Base-by-base conservation (phyloP, 202 grass and related monocot species). In the Cymbopogon flexuosus region DNA sequence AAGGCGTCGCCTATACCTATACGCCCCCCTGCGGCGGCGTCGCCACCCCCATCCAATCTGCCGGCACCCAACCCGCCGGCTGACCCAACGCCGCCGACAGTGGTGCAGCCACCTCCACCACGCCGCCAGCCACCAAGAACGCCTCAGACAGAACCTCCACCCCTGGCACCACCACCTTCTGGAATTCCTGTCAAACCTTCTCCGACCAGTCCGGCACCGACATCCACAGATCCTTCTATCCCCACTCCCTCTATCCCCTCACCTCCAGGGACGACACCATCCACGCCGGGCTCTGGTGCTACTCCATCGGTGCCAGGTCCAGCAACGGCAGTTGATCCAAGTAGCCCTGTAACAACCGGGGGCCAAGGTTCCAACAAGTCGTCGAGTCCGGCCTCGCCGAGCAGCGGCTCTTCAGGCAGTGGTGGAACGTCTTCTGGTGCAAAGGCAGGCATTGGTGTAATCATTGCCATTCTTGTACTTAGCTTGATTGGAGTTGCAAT, bases 401-500 rank as follows among this genome's bases (percentile, higher is more conserved):
- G 31, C 35, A 45, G n/a, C 29, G 29, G 68, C 70, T 22, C 64
- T 40, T 51, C 79, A 1, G 56, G 21, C 41, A 64, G 82, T 35
- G 36, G 70, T 49, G 82, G 88, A 14, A 5, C 89, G 24, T 83
- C 72, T 30, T 46, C 85, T 11, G 85, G 90, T 43, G 33, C 83
- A 72, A 82, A 82, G 13, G 75, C 72, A 5, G 74, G 88, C 39
- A 89, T 95, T 19, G 90, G 81, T 0, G 66, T 91, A 15, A 40
- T 87, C 0, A 10, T 84, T 2, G 70, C 73, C 10, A 62, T 99
- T 73, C 73, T 99, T 41, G 67, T 93, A 6, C 66, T 92, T 72
- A 88, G 90, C 57, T 88, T 91, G 62, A 45, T 98, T 62, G 86
- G 83, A 19, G 73, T 77, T 22, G 90, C 79, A 67, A 43, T 93